These are phyloP conservation scores for Colletotrichum sansevieriae DNA, from an alignment of 2,329 filamentous ascomycete species.

Conservation along the genomic window DNA sequence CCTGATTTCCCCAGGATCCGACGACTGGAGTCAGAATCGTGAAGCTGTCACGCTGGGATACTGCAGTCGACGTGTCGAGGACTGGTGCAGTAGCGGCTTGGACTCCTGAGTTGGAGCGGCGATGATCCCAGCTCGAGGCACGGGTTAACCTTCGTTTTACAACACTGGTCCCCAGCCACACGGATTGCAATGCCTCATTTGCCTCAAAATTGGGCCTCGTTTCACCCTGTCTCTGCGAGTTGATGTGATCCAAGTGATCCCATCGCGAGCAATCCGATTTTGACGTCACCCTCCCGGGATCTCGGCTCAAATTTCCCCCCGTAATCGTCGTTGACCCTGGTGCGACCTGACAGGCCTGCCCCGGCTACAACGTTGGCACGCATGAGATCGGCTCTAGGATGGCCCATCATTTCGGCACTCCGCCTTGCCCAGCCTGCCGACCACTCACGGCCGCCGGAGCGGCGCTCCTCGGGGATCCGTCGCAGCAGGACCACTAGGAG, in stretches of 20 bases:
- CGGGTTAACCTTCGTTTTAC: conserved; percentile 31
- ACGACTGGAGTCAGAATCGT: conserved; percentile 15
- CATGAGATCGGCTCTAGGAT: conserved; percentile 38
- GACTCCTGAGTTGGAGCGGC: conserved; percentile 27
- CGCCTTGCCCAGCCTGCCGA: conserved; percentile 15
- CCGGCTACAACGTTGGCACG: conserved; percentile 14
- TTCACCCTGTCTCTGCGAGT: conserved; percentile 30
- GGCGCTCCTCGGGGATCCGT: neutral
- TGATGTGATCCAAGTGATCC: conserved; percentile 21
- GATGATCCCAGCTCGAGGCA: conserved; percentile 24
- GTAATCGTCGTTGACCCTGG: neutral
- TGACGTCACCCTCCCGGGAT: conserved; percentile 38
- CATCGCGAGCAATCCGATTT: conserved; percentile 23
- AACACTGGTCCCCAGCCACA: conserved; percentile 33
- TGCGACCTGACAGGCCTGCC: conserved; percentile 11
- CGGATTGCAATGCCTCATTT: conserved; percentile 40
- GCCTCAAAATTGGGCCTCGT: conserved; percentile 36
- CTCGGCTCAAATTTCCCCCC: conserved; percentile 19
- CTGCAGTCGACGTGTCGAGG: conserved; percentile 38
- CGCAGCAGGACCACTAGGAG: neutral
- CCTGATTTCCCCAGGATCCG: conserved; percentile 32
- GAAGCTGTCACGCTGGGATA: conserved; percentile 38
- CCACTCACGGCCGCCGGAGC: conserved; percentile 11
- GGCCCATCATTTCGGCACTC: conserved; percentile 13
- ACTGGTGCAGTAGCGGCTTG: conserved; percentile 27